Evolutionary conservation across 768 basidiomycete genomes (phyloP), one percentile per base, ranked within the genome.

Genomic region (Lactarius quietus): DNA sequence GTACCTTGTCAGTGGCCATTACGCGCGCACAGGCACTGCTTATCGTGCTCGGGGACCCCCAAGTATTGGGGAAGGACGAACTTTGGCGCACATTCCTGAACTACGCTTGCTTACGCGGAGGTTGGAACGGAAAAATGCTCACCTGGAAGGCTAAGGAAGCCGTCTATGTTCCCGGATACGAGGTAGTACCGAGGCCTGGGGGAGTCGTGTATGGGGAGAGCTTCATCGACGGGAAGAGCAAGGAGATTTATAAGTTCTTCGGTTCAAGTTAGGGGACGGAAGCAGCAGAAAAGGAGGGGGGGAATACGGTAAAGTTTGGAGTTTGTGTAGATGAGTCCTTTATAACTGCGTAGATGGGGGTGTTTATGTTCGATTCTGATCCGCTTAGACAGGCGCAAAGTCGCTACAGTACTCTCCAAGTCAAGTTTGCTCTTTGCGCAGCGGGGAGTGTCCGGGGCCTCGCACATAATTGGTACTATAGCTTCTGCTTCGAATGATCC

Each of bases 71-170:
- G 9, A 78, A 87, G 1, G 86, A 88, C 66, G 86, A 86, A 1
- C 75, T 87, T 3, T 87, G 87, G 87, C 75, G 86, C 4, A 72
- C 75, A 0, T 87, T 87, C 76, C 71, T 88, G 56, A 86, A 85
- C 63, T 86, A 84, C 67, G 73, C 87, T n/a, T 73, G 83, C 65
- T 57, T 69, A 20, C 79, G 81, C 17, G 80, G 81, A 2, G 87
- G 85, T 1, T 88, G 86, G 83, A 78, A 72, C 35, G 86, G 86
- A 7, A 76, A 76, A 6, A 72, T 74, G 7, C 81, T 83, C 39
- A 70, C 78, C 8, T 87, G 86, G 84, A 80, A 86, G 67, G 79
- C 83, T 0, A 36, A 39, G 10, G 28, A 60, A 15, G 14, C 1
- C 0, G 53, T 59, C 28, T 3, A 1, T 3, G 18, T 66, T 3